Percentiles rank a stretch among this genome's conserved stretches.
phyloP scores from a whole-genome alignment of 2,329 filamentous ascomycete genomes.

The Knufia petricola region DNA sequence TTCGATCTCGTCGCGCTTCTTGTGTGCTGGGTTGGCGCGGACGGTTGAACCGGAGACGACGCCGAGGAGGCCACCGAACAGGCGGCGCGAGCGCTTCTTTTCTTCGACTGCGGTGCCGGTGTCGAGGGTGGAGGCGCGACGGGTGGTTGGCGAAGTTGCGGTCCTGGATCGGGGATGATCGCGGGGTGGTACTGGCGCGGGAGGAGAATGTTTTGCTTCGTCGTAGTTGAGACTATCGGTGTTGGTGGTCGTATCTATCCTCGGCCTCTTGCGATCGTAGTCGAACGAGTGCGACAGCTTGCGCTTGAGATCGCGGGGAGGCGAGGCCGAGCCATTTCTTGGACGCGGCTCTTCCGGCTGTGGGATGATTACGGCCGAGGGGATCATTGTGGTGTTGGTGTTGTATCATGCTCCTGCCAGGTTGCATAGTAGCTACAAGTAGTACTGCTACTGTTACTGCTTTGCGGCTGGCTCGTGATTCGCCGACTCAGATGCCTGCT shows the following conservation, averaged over 20 bases:
- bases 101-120: slow-evolving; percentile 52
- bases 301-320: slow-evolving; percentile 40
- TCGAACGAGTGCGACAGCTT: slow-evolving; percentile 46
- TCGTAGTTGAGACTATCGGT: slow-evolving; percentile 20
- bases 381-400: slow-evolving; percentile 23
- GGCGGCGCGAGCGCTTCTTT: slow-evolving; percentile 69
- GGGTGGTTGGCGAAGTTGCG: not conserved
- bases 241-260: slow-evolving; percentile 29
- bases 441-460: too few species aligned
- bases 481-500: not conserved
- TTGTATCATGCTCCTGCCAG: not conserved
- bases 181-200: slow-evolving; percentile 15
- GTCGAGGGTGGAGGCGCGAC: slow-evolving; percentile 15
- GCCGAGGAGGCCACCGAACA: slow-evolving; percentile 74
- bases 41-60: slow-evolving; percentile 65
- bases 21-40: slow-evolving; percentile 40
- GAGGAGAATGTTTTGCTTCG: slow-evolving; percentile 13
- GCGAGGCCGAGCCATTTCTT: slow-evolving; percentile 24
- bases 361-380: slow-evolving; percentile 30
- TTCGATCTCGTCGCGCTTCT: slow-evolving; percentile 69
- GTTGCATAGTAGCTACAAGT: too few species aligned
- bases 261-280: slow-evolving; percentile 44
- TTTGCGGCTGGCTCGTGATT: slow-evolving; percentile 2
- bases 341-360: slow-evolving; percentile 17
- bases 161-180: not conserved